Evolutionary conservation across 208 protist genomes (phyloP).

Genomic region (Angomonas deanei): DNA sequence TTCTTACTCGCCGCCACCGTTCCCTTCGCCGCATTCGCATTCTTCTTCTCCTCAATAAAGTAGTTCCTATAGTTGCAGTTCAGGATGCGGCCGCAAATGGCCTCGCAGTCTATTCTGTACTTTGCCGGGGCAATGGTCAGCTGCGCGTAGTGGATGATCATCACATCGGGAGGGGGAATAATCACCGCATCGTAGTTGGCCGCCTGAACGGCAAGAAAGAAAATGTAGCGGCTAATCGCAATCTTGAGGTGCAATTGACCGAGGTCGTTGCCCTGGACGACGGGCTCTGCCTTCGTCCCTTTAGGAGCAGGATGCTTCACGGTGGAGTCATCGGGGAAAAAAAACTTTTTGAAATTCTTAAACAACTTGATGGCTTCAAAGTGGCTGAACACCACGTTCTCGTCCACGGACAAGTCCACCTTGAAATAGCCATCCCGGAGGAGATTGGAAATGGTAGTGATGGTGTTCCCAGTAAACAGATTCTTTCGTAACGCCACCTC

Average conservation of each 20-base stretch:
- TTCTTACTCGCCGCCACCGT: conserved; percentile 52
- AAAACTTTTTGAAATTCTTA: conserved; percentile 49
- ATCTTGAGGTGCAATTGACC: conserved; percentile 47
- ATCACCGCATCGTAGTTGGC: conserved; percentile 85
- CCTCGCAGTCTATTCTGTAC: conserved; percentile 83
- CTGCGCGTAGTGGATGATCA: conserved; percentile 82
- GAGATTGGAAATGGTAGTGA: conserved; percentile 78
- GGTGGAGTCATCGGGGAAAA: conserved; percentile 27
- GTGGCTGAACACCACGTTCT: conserved; percentile 60
- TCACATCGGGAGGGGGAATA: conserved; percentile 84
- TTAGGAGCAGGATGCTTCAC: background rate
- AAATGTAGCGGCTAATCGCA: conserved; percentile 79
- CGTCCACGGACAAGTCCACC: conserved; percentile 73
- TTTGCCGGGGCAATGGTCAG: conserved; percentile 54
- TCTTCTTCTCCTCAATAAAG: conserved; percentile 52
- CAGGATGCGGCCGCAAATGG: conserved; percentile 73
- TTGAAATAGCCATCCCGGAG: conserved; percentile 84
- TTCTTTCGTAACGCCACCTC: conserved; percentile 52
- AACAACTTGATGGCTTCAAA: conserved; percentile 55
- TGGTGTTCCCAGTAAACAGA: conserved; percentile 72
- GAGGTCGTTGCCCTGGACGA: conserved; percentile 14
- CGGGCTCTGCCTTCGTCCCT: background rate
- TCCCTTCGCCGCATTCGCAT: conserved; percentile 45
- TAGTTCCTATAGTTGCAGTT: conserved; percentile 85
- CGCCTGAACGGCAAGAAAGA: conserved; percentile 85